Conservation (phyloP, 2,329 filamentous ascomycete species). For the Penicillium paneum region DNA sequence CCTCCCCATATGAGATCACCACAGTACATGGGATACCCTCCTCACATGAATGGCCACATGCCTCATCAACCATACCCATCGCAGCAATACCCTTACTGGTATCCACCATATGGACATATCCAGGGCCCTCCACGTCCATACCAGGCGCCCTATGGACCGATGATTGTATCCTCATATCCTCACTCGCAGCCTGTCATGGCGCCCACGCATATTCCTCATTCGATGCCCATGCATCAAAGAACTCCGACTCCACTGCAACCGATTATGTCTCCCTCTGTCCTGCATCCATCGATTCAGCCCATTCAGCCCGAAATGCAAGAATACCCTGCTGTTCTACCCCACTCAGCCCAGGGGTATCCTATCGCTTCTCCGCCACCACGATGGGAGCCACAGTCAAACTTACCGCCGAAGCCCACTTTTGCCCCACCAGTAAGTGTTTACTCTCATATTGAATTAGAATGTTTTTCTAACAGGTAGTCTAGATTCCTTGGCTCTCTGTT, state of each 20-base stretch:
- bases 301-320: constrained; percentile 31
- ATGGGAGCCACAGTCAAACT: constrained; percentile 23
- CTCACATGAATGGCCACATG: constrained; percentile 55
- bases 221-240: constrained; percentile 37
- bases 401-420: constrained; percentile 39
- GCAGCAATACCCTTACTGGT: constrained; percentile 48
- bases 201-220: constrained; percentile 36
- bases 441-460: neutral
- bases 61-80: constrained; percentile 45
- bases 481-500: constrained; percentile 61
- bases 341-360: constrained; percentile 31
- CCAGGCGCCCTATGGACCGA: constrained; percentile 40
- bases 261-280: constrained; percentile 36
- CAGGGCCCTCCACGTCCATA: constrained; percentile 41
- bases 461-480: constrained; percentile 13
- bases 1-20: constrained; percentile 55
- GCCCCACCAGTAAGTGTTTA: constrained; percentile 46
- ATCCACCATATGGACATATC: constrained; percentile 43
- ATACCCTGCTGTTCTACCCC: constrained; percentile 24
- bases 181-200: constrained; percentile 41
- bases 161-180: constrained; percentile 46
- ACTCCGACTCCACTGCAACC: constrained; percentile 38
- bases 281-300: constrained; percentile 25
- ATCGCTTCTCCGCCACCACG: constrained; percentile 32
- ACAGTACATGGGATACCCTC: constrained; percentile 58